Base-by-base conservation (phyloP, 768 basidiomycete species). In the Russula vinacea region DNA sequence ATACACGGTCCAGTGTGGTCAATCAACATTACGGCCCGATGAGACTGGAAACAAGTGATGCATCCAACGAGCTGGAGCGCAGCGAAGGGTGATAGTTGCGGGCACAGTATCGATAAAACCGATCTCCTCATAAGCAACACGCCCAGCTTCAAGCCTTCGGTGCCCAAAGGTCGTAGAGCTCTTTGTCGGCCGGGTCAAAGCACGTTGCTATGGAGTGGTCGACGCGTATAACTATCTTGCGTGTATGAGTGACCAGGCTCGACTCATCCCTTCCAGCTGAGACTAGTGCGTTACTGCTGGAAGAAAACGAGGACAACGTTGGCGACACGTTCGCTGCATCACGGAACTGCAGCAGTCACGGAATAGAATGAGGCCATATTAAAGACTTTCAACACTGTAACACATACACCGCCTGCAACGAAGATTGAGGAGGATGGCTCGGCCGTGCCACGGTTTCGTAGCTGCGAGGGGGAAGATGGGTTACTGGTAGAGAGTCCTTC, bases 111-210 rank as follows among this genome's bases (percentile, higher is more conserved):
- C 40, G 45, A 58, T 29, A 26, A 24, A 58, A 29, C 29, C 5
- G 45, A 37, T 39, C 24, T 9, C 42, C n/a, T 55, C 26, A n/a
- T 7, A 22, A n/a, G n/a, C 39, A 24, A 40, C 47, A 29, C 19
- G 32, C 49, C 37, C 13, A 22, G 32, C 39, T 13, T 60, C 42
- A 68, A 45, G 62, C 10, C 66, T 75, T 80, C 5, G 88, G 86
- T 33, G 79, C 87, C 90, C 91, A 92, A 11, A 92, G 78, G 51
- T 85, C 83, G 69, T 92, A 91, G 24, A 93, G 78, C 68, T 90
- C 87, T 75, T 80, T 85, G 75, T 93, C 91, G 26, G 81, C 78
- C 16, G 84, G 81, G 73, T 92, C 89, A 69, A 93, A 93, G 67
- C 83, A 88, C 39, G 88, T 89, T 60, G 84, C 71, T 47, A 90